phyloP scores from a whole-genome alignment of 2,329 filamentous ascomycete species.

The Microascus cirrosus region DNA sequence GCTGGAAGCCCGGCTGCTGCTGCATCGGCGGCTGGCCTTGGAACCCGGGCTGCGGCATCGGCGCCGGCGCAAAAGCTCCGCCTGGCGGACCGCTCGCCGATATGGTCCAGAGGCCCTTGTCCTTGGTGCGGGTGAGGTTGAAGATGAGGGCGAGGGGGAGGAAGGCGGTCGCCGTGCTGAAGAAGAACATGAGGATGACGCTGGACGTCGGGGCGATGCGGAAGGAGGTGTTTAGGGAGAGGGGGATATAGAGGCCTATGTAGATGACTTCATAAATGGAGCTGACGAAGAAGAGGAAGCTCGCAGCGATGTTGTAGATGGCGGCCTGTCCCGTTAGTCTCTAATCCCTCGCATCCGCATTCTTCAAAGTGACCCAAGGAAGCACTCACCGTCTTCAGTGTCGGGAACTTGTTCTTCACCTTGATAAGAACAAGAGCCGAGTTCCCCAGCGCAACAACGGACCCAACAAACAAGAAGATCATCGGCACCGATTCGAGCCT shows the following conservation, averaged over 20 bases:
- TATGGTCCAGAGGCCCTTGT: constrained; percentile 15
- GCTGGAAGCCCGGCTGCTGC: constrained; percentile 8
- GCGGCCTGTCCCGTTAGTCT: background rate
- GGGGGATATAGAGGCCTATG: constrained; percentile 11
- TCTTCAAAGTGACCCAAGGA: no score
- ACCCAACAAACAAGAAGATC: background rate
- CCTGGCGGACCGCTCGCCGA: background rate
- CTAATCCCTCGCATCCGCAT: background rate
- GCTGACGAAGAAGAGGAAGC: constrained; percentile 21
- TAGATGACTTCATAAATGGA: constrained; percentile 29
- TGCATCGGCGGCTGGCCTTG: background rate
- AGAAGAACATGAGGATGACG: constrained; percentile 1
- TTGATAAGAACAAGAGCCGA: background rate
- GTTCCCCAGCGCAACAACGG: background rate
- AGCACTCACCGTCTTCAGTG: background rate
- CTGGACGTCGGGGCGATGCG: background rate
- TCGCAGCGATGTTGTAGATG: background rate
- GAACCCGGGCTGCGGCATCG: background rate
- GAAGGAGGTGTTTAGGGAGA: background rate
- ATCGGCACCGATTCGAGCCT: background rate
- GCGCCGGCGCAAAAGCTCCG: background rate
- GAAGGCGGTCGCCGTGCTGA: constrained; percentile 13
- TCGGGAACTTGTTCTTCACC: background rate
- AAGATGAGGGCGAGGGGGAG: constrained; percentile 14
- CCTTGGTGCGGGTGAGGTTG: constrained; percentile 13